Conservation (phyloP, 495 filamentous ascomycete genomes). For the Entonaema liquescens region DNA sequence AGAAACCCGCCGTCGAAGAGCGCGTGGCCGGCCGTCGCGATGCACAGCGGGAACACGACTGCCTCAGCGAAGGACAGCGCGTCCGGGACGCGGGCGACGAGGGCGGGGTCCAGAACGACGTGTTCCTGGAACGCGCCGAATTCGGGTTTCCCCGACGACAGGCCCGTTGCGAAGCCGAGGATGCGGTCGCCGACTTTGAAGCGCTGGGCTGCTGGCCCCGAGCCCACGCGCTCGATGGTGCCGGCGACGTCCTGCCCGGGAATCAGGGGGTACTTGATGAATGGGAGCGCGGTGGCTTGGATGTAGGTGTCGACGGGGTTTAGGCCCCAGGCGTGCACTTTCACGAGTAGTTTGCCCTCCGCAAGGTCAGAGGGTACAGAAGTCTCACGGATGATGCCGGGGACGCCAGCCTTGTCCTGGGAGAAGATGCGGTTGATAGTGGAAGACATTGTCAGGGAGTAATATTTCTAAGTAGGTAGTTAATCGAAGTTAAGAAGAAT, state of each 20-base stretch:
- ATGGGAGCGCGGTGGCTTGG: constrained; percentile 40
- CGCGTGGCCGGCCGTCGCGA: constrained; percentile 56
- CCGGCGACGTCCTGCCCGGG: constrained; percentile 62
- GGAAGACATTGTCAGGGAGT: constrained; percentile 18
- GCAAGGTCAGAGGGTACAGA: constrained; percentile 23
- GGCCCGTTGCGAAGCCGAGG: constrained; percentile 35
- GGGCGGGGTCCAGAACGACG: constrained; percentile 29
- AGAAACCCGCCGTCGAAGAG: constrained; percentile 54
- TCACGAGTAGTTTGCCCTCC: constrained; percentile 40
- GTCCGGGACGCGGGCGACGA: constrained; percentile 52
- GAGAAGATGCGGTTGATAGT: constrained; percentile 38
- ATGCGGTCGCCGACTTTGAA: constrained; percentile 58
- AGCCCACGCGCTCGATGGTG: constrained; percentile 48
- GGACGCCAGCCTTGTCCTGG: constrained; percentile 40
- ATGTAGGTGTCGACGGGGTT: constrained; percentile 49
- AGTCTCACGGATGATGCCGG: constrained; percentile 38
- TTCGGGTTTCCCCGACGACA: neutral
- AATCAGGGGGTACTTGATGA: constrained; percentile 52
- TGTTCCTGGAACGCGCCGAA: constrained; percentile 49
- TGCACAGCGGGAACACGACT: constrained; percentile 57
- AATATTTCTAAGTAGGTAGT: no score
- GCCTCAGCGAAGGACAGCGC: constrained; percentile 50
- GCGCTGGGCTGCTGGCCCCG: constrained; percentile 49
- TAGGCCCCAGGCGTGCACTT: constrained; percentile 46
- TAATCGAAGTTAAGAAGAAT: no score